Evolutionary conservation across 495 filamentous ascomycete species (phyloP).

Genomic region (Xylaria curta): DNA sequence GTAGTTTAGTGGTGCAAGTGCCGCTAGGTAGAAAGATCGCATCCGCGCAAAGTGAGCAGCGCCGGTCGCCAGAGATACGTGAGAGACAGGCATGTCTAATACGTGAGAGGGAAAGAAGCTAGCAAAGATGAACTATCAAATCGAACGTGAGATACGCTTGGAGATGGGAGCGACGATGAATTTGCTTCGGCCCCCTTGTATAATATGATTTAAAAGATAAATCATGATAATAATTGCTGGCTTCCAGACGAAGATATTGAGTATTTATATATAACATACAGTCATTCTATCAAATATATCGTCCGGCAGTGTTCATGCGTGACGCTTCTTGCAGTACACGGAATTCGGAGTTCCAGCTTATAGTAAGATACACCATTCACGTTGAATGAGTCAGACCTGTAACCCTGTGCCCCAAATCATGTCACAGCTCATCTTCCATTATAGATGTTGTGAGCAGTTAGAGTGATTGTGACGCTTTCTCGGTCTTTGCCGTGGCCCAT

Average conservation of each 20-base stretch:
- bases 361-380: not conserved
- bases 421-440: not conserved
- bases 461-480: not conserved
- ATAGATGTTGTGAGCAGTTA: not conserved
- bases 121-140: not conserved
- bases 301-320: not conserved
- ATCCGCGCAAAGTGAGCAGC: conserved; percentile 39
- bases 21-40: conserved; percentile 48
- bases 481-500: not conserved
- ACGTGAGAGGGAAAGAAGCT: not conserved
- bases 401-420: not conserved
- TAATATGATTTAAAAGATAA: not conserved
- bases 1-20: conserved; percentile 48
- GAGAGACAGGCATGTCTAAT: conserved; percentile 37
- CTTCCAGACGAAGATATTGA: not conserved
- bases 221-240: not conserved
- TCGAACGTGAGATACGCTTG: not conserved
- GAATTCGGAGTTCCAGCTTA: conserved; percentile 12
- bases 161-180: not conserved
- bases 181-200: not conserved
- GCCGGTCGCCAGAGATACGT: conserved; percentile 40
- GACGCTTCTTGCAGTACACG: not conserved
- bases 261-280: not conserved
- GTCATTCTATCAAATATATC: not conserved
- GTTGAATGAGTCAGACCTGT: conserved; percentile 1